phyloP scores from a whole-genome alignment of 2,329 filamentous ascomycete species.

The Pestalotiopsis sp. region DNA sequence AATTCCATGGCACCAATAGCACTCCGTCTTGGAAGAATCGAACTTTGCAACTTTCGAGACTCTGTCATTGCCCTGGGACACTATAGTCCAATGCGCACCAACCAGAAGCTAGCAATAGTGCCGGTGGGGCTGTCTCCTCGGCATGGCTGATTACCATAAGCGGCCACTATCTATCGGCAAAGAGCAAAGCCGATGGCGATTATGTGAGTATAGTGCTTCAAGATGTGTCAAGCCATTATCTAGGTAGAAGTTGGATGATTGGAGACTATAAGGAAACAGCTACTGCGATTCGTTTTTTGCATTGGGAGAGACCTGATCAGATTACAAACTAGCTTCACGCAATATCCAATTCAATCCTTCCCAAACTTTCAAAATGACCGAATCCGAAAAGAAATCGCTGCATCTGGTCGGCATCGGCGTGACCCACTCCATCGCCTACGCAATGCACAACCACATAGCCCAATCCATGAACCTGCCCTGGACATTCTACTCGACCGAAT shows the following conservation, averaged over 20 bases:
- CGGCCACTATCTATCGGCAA: neutral
- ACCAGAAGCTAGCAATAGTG: too few relatives aligned
- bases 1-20: too few relatives aligned
- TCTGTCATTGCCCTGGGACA: too few relatives aligned
- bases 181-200: neutral
- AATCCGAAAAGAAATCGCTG: neutral
- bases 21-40: too few relatives aligned
- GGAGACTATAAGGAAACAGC: neutral
- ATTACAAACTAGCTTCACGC: neutral
- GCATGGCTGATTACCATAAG: too few relatives aligned
- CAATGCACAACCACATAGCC: constrained; percentile 6
- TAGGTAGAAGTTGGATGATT: neutral
- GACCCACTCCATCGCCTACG: neutral
- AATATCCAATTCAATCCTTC: neutral
- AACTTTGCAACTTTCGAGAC: too few relatives aligned
- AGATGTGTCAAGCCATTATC: neutral
- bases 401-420: constrained; percentile 6
- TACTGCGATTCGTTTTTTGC: neutral
- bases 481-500: constrained; percentile 7
- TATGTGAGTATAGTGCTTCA: neutral
- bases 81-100: too few relatives aligned
- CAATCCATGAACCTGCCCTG: neutral
- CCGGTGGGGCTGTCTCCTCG: too few relatives aligned
- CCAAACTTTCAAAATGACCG: neutral
- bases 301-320: neutral